Base-by-base conservation (phyloP, 257 asterid species). In the Scutellaria barbata region DNA sequence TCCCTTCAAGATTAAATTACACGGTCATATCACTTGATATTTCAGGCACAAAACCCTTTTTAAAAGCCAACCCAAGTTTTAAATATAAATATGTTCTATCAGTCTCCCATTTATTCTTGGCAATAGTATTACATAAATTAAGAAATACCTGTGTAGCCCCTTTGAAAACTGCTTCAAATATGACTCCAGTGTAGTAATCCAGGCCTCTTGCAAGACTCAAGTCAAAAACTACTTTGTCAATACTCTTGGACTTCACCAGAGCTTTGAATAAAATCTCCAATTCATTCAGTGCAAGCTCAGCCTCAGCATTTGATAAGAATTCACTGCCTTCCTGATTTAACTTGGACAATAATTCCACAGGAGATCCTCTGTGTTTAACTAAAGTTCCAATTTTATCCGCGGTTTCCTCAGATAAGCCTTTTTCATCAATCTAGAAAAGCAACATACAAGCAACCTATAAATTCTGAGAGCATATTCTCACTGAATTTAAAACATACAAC, bases 121-220 rank as follows among this genome's bases (percentile, higher is more conserved):
- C 8, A 8, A 4, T 11, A 35, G 47, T 46, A 3, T 20, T 18
- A 20, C 47, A 54, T 14, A 63, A 17, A 42, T 56, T 14, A 45
- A 1, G 25, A 13, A 47, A 12, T 81, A 93, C 99, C 96, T 92
- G 96, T 8, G 95, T 77, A 39, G 87, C 82, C 68, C 99, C 99
- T 80, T 85, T 95, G 66, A 89, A 89, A 74, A 85, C 96, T 70
- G 95, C 92, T 85, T 95, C 99, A 53, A 86, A 95, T 82, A 95
- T 87, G 71, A 95, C 96, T 69, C 99, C 99, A 45, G 99, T 95
- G 73, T 95, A 95, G 84, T 95, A 95, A 82, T 95, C 99, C 77
- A 95, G 86, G 47, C 99, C 99, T 81, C 99, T 88, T 70, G 99
- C 99, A 72, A 95, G 99, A 75, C 99, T 95, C 86, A 95, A 78